These are phyloP conservation scores for Metschnikowia gelsemii DNA, from an alignment of 805 yeast genomes.

Conservation along the genomic window DNA sequence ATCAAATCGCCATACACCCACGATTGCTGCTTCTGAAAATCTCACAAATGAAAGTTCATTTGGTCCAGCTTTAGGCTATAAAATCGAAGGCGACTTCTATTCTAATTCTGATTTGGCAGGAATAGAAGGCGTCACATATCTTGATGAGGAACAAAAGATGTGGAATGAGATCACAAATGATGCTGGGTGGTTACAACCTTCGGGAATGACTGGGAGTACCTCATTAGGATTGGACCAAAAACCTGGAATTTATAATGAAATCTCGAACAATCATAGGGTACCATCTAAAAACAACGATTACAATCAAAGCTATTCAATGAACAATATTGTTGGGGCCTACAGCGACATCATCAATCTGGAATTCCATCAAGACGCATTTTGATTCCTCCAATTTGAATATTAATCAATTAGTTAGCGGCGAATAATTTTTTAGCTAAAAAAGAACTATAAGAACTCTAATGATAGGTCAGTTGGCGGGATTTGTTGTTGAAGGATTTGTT, in stretches of 20 bases:
- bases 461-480: constrained; percentile 15
- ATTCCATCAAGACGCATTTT: constrained; percentile 9
- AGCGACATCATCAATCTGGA: constrained; percentile 41
- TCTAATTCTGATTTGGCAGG: constrained; percentile 40
- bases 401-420: neutral
- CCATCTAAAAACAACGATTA: constrained; percentile 1
- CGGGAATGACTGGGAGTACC: constrained; percentile 12
- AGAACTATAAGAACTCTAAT: constrained; percentile 30
- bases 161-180: constrained; percentile 80
- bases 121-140: constrained; percentile 42
- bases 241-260: constrained; percentile 5
- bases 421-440: neutral
- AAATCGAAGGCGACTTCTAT: constrained; percentile 29
- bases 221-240: constrained; percentile 8
- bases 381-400: neutral
- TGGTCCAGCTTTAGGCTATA: constrained; percentile 2
- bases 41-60: constrained; percentile 19
- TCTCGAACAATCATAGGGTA: constrained; percentile 1
- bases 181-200: constrained; percentile 64
- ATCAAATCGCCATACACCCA: constrained; percentile 21
- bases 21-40: constrained; percentile 21
- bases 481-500: constrained; percentile 38
- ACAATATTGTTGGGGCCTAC: constrained; percentile 30
- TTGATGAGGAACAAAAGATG: constrained; percentile 48
- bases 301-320: constrained; percentile 14